phyloP scores from a whole-genome alignment of 2,329 filamentous ascomycete genomes.

The Hypocrella siamensis region DNA sequence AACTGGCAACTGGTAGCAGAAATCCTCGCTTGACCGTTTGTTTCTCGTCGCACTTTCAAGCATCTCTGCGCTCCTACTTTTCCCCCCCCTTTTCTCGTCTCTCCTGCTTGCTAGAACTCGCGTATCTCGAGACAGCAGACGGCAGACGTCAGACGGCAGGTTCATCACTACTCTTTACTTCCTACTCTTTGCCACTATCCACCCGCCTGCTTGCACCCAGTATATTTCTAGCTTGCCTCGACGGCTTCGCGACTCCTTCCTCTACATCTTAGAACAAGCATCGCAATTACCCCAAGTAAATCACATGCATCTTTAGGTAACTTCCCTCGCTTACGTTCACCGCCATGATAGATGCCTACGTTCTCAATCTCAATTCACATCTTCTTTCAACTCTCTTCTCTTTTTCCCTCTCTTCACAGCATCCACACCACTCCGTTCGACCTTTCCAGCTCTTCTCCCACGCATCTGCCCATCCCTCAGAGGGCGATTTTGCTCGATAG shows the following conservation, averaged over 20 bases:
- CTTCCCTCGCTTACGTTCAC: slow-evolving; percentile 5
- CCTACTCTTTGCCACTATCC: too few relatives aligned
- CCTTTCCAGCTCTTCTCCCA: slow-evolving; percentile 20
- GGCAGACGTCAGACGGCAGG: slow-evolving; percentile 2
- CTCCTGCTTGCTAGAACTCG: slow-evolving; percentile 1
- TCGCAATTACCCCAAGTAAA: slow-evolving; percentile 9
- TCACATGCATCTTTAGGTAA: slow-evolving; percentile 7
- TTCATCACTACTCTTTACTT: slow-evolving; percentile 3
- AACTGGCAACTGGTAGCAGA: slow-evolving; percentile 1
- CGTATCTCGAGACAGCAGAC: slow-evolving; percentile 1
- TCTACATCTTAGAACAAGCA: slow-evolving; percentile 6
- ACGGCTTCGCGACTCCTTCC: slow-evolving; percentile 5
- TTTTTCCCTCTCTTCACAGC: slow-evolving; percentile 20
- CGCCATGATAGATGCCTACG: background rate
- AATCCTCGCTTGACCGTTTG: background rate
- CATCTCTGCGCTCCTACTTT: slow-evolving; percentile 5
- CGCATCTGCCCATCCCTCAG: slow-evolving; percentile 15
- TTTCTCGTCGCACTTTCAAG: slow-evolving; percentile 2
- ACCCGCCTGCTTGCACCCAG: slow-evolving; percentile 4
- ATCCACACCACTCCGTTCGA: slow-evolving; percentile 25
- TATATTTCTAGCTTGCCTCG: slow-evolving; percentile 5
- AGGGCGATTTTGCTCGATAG: slow-evolving; percentile 41
- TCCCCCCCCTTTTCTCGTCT: slow-evolving; percentile 4
- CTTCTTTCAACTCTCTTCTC: slow-evolving; percentile 4
- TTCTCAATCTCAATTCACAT: slow-evolving; percentile 1